Evolutionary conservation across 371 early-diverging fungal genomes (phyloP).

Genomic region (Saksenaea oblongispora): DNA sequence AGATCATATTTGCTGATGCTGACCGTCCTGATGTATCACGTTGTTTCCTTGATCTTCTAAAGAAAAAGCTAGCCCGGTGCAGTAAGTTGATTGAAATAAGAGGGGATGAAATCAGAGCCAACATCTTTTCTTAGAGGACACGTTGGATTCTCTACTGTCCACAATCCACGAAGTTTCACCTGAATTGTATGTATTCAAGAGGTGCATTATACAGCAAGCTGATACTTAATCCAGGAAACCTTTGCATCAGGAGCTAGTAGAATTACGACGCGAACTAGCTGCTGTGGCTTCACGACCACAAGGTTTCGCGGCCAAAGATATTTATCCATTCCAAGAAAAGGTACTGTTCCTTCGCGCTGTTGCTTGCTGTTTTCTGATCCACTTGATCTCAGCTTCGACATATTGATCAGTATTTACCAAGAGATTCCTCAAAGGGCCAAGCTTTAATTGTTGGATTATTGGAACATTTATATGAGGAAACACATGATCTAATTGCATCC

Average conservation of each 20-base stretch:
- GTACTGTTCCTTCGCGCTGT: constrained; percentile 10
- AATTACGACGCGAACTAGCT: constrained; percentile 64
- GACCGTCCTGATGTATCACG: constrained; percentile 33
- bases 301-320: constrained; percentile 47
- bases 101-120: neutral
- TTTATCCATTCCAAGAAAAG: constrained; percentile 63
- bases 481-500: constrained; percentile 77
- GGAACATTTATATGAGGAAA: constrained; percentile 81
- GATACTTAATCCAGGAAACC: constrained; percentile 47
- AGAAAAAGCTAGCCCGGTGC: constrained; percentile 56
- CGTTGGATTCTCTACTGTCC: constrained; percentile 24
- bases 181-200: constrained; percentile 27
- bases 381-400: constrained; percentile 49
- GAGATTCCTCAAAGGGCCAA: constrained; percentile 70
- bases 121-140: constrained; percentile 20
- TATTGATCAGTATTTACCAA: constrained; percentile 60
- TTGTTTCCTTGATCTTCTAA: constrained; percentile 57
- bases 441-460: constrained; percentile 81
- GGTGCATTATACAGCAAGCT: neutral
- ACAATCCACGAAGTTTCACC: constrained; percentile 50
- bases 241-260: constrained; percentile 62
- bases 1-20: constrained; percentile 54
- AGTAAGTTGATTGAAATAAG: constrained; percentile 38
- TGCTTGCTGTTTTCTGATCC: neutral
- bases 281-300: constrained; percentile 46